These are phyloP conservation scores for Knoxdaviesia proteae DNA, from an alignment of 2,329 filamentous ascomycete species.

Conservation along the genomic window DNA sequence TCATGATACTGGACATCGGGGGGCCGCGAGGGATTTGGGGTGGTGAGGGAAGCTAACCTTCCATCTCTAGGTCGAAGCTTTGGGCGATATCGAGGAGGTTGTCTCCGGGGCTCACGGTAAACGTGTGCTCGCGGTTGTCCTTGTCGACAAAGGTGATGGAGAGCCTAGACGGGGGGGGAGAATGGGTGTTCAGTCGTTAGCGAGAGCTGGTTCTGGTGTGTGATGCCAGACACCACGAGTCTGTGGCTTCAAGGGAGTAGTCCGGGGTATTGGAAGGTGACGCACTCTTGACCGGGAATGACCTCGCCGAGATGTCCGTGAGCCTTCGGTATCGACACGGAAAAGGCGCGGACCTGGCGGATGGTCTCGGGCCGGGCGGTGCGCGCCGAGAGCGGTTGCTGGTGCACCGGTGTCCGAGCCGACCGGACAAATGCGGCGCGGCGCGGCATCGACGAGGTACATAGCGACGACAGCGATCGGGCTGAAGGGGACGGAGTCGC, in stretches of 20 bases:
- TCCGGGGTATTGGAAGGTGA: conserved; percentile 2
- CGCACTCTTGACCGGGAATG: conserved; percentile 80
- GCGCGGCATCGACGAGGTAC: too few species aligned
- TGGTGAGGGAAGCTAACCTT: conserved; percentile 32
- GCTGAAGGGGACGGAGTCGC: too few species aligned
- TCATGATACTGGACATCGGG: background rate
- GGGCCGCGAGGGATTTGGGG: background rate
- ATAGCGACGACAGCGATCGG: too few species aligned
- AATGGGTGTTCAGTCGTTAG: background rate
- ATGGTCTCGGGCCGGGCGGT: too few species aligned
- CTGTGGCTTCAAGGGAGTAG: background rate
- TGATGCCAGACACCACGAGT: background rate
- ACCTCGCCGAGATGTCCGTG: conserved; percentile 74
- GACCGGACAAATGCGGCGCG: too few species aligned
- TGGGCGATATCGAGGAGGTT: conserved; percentile 93
- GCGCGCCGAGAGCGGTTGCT: too few species aligned
- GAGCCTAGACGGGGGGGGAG: conserved; percentile 29
- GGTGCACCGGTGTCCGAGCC: too few species aligned
- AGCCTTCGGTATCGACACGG: conserved; percentile 31
- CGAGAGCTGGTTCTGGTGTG: background rate
- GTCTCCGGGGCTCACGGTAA: conserved; percentile 68
- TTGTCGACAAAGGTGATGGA: conserved; percentile 90
- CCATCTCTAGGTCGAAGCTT: conserved; percentile 91
- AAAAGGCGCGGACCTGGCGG: conserved; percentile 32
- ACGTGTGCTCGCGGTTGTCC: conserved; percentile 52